Base-by-base conservation (phyloP, 164 flowering plant genomes). In the Vitis amurensis region DNA sequence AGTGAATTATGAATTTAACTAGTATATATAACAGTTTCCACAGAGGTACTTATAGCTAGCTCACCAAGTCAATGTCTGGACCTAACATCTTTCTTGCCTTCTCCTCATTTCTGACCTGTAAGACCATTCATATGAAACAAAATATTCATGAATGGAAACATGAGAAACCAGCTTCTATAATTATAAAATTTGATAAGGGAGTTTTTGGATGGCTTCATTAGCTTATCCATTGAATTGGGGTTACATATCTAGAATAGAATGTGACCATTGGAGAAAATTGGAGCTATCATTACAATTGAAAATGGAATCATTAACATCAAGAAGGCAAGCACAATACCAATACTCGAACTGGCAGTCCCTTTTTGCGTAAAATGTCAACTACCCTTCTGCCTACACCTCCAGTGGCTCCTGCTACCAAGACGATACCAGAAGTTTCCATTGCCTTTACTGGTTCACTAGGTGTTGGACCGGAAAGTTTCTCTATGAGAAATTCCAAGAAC, bases 381-480 rank as follows among this genome's bases (percentile, higher is more conserved):
- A 91, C 97, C 68, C 99, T 88, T 81, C 93, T 77, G 19, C 99
- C 99, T 47, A 95, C 99, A 68, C 99, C 99, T 63, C 99, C 99
- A 59, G 98, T 92, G 31, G 92, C 99, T 77, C 99, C 99, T 73
- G 88, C 87, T 7, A 95, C 99, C 13, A 95, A 80, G 51, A 89
- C 67, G 11, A 88, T 75, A 19, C 89, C 94, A 64, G 92, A 83
- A 69, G 87, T 76, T 73, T 78, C 88, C 98, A 91, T 91, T 57
- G 74, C 59, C 68, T 81, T 87, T 30, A 55, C 74, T 47, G 88
- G 82, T 79, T 86, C 83, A 63, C 72, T 67, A 15, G 90, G 79
- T 67, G 90, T 76, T 65, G 89, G 74, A 64, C 84, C 72, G 16
- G 95, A 83, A 31, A 92, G 70, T 71, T 85, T 89, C 68, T 69